Percentiles rank a stretch among this genome's conserved stretches.
phyloP scores from a whole-genome alignment of 495 filamentous ascomycete species.

The Penicillium pancosmium region DNA sequence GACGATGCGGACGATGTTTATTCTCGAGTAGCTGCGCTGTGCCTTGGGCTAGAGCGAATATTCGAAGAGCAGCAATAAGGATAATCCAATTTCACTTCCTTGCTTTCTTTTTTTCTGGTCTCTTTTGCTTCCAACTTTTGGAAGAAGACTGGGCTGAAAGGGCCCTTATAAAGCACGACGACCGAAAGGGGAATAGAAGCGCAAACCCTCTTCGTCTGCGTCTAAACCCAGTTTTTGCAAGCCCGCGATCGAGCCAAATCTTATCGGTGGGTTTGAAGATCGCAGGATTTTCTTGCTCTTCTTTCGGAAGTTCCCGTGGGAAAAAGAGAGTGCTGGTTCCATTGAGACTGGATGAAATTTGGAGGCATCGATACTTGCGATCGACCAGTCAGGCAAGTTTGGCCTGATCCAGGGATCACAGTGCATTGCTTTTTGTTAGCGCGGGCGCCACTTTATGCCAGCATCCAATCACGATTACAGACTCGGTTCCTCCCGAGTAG shows the following conservation, averaged over 20 bases:
- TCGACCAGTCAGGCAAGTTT: slow-evolving; percentile 6
- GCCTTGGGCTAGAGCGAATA: not conserved
- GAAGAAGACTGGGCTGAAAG: slow-evolving; percentile 4
- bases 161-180: slow-evolving; percentile 6
- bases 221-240: slow-evolving; percentile 4
- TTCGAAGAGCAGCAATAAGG: not conserved
- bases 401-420: not conserved
- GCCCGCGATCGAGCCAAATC: slow-evolving; percentile 9
- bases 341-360: slow-evolving; percentile 2
- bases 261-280: slow-evolving; percentile 7
- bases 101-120: not conserved
- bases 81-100: not conserved
- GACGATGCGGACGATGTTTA: not conserved
- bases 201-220: slow-evolving; percentile 2
- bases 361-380: slow-evolving; percentile 2
- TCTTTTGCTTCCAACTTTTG: not conserved
- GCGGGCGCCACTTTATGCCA: slow-evolving; percentile 1
- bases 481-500: slow-evolving; percentile 9
- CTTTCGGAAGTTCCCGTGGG: slow-evolving; percentile 1
- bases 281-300: not conserved
- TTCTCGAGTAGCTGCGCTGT: not conserved
- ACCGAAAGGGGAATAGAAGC: slow-evolving; percentile 5
- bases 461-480: slow-evolving; percentile 5
- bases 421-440: slow-evolving; percentile 1
- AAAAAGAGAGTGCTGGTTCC: not conserved